phyloP scores from a whole-genome alignment of 2,329 filamentous ascomycete species.

The Trichothecium roseum region DNA sequence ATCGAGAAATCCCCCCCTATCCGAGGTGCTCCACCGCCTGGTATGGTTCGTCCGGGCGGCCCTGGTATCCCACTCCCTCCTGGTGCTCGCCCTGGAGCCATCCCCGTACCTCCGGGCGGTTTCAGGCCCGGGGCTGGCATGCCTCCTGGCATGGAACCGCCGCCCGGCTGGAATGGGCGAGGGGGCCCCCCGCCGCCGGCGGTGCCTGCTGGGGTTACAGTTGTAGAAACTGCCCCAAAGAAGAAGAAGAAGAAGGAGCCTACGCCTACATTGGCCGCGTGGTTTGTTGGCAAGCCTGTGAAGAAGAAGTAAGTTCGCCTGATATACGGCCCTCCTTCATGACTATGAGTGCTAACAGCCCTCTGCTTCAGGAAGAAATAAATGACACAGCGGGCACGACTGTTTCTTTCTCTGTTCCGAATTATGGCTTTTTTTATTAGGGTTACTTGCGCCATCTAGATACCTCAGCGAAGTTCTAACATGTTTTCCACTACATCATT shows the following conservation, averaged over 20 bases:
- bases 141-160: background rate
- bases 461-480: too few species aligned
- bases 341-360: too few species aligned
- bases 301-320: conserved; percentile 7
- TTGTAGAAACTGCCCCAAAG: conserved; percentile 5
- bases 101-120: background rate
- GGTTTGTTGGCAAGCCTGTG: background rate
- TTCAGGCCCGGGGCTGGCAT: background rate
- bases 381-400: too few species aligned
- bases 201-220: conserved; percentile 2
- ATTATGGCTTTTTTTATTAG: too few species aligned
- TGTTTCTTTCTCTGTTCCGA: too few species aligned
- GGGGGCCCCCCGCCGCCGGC: background rate
- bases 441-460: too few species aligned
- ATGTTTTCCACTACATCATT: too few species aligned
- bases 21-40: background rate
- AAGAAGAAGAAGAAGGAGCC: conserved; percentile 5
- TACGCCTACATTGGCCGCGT: background rate
- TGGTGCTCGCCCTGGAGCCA: background rate
- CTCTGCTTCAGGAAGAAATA: too few species aligned
- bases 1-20: conserved; percentile 31
- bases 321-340: too few species aligned
- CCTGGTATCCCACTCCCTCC: too few species aligned
- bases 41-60: background rate
- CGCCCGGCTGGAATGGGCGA: background rate